Percentiles rank a stretch among this genome's conserved stretches.
These are phyloP conservation scores for Amesomyces nigricolor DNA, from an alignment of 2,329 filamentous ascomycete genomes.

Conservation along the genomic window DNA sequence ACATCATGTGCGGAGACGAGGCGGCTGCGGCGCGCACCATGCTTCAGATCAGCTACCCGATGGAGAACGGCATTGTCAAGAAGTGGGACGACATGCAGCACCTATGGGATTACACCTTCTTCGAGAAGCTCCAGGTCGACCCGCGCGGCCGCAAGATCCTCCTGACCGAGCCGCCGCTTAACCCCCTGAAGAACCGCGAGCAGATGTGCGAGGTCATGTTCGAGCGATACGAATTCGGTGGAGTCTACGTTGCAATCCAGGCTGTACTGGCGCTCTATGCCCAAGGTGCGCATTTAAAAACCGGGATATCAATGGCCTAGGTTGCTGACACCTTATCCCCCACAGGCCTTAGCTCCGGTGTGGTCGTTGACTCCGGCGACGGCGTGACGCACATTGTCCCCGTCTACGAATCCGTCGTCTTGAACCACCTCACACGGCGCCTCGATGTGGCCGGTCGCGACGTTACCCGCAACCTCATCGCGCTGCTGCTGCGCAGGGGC, in stretches of 20 bases:
- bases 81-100: constrained; percentile 99
- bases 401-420: constrained; percentile 94
- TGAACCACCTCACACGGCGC: constrained; percentile 91
- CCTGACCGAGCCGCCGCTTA: constrained; percentile 88
- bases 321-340: neutral
- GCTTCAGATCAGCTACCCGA: constrained; percentile 98
- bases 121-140: constrained; percentile 93
- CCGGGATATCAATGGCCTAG: too few species aligned
- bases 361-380: constrained; percentile 98
- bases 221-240: constrained; percentile 91
- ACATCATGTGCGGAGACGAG: constrained; percentile 99
- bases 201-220: constrained; percentile 99
- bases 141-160: constrained; percentile 92
- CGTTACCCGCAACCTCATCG: constrained; percentile 97
- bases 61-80: constrained; percentile 99
- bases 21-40: constrained; percentile 91
- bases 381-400: constrained; percentile 98
- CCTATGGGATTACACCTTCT: constrained; percentile 98
- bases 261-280: constrained; percentile 86
- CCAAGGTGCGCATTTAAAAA: constrained; percentile 60
- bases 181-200: constrained; percentile 92
- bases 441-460: constrained; percentile 95
- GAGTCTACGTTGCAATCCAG: constrained; percentile 48
- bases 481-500: constrained; percentile 83
- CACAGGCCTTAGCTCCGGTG: constrained; percentile 76